phyloP scores from a whole-genome alignment of 2,329 filamentous ascomycete genomes.

The Aspergillus luchuensis region DNA sequence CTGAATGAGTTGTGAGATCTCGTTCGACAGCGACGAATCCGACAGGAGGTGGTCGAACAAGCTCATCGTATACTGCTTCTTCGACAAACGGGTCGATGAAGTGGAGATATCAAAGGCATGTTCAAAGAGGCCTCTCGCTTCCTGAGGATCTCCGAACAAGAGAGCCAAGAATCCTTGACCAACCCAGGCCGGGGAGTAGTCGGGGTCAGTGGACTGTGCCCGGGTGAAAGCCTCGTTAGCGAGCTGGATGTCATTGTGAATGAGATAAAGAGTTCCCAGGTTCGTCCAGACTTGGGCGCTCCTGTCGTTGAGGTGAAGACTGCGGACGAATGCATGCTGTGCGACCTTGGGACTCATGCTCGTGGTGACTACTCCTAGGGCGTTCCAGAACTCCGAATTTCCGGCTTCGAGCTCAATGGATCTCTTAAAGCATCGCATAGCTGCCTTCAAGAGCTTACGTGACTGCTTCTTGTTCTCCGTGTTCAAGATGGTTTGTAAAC shows the following conservation, averaged over 20 bases:
- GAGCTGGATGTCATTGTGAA: slow-evolving; percentile 81
- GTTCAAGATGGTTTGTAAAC: slow-evolving; percentile 51
- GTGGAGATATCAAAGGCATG: slow-evolving; percentile 93
- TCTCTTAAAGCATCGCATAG: slow-evolving; percentile 89
- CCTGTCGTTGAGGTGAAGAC: slow-evolving; percentile 87
- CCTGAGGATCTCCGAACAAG: slow-evolving; percentile 69
- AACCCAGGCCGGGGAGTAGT: slow-evolving; percentile 90
- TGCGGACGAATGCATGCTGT: slow-evolving; percentile 90
- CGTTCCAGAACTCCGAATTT: slow-evolving; percentile 96
- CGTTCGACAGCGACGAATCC: slow-evolving; percentile 54
- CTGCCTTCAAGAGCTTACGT: slow-evolving; percentile 72
- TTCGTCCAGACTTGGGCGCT: slow-evolving; percentile 89
- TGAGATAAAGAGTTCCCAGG: slow-evolving; percentile 78
- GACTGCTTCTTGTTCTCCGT: slow-evolving; percentile 53
- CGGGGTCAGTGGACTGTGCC: slow-evolving; percentile 90
- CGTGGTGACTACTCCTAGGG: slow-evolving; percentile 87
- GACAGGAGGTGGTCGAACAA: slow-evolving; percentile 78
- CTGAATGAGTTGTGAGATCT: slow-evolving; percentile 69
- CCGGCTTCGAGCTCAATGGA: slow-evolving; percentile 94
- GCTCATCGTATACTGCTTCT: slow-evolving; percentile 76
- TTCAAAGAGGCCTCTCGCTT: slow-evolving; percentile 83
- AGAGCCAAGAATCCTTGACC: slow-evolving; percentile 87
- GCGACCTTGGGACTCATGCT: slow-evolving; percentile 82
- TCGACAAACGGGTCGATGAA: slow-evolving; percentile 70
- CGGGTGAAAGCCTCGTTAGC: slow-evolving; percentile 88